Base-by-base conservation (phyloP, 2,329 filamentous ascomycete species). In the Neofusicoccum ribis region DNA sequence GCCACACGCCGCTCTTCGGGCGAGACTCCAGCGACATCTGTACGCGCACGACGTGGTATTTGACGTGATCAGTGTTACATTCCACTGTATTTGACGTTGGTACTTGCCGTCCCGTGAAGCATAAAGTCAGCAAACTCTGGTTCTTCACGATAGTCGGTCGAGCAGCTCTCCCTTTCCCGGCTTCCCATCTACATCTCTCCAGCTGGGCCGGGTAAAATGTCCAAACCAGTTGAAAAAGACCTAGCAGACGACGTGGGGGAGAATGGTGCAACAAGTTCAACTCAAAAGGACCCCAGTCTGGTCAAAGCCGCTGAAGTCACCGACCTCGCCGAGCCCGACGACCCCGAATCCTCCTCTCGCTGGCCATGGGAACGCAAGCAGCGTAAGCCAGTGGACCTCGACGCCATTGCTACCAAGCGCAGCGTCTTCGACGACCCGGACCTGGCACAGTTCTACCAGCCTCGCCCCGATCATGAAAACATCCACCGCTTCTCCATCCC, bases 401-500 rank as follows among this genome's bases (percentile, higher is more conserved):
- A 62, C 12, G 20, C 44, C 59, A 50, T 34, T 9, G 59, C 59
- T 0, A 62, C 59, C 44, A 41, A 58, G 39, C 44, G 51, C 8
- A 63, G 64, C 51, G 62, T 67, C 31, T 88, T 87, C 69, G 76
- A 80, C 0, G 83, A 86, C 59, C 81, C 83, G 2, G 76, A 78
- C 2, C 76, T 84, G 2, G 83, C 84, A 0, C 80, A 83, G n/a
- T 80, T 84, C 69, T 88, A 84, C 5, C 87, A 87, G 66, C 85
- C 84, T 0, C 82, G 85, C n/a, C 78, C 80, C 1, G 75, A 75
- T 5, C 89, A 88, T 69, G 86, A 89, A 69, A 85, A 85, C 4
- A 74, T 79, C 9, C 86, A 88, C 73, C 80, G 86, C 58, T 88
- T 84, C 71, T 85, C 88, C 68, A 85, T 85, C 0, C 71, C 78